Base-by-base conservation (phyloP, 139 green algal species). In the Tetraselmis chui region DNA sequence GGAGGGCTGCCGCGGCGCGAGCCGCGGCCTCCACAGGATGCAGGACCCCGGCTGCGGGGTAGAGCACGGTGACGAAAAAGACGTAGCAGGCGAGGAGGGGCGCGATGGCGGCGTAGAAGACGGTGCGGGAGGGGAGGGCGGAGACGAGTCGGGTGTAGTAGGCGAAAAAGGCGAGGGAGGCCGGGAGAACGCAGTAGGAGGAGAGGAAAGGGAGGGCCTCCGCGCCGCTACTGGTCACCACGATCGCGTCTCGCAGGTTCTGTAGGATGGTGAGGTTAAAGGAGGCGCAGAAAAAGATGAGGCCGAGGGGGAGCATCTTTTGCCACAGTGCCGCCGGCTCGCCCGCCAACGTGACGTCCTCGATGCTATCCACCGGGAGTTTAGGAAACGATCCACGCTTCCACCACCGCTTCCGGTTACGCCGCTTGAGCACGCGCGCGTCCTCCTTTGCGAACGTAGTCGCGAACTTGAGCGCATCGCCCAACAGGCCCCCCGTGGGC, bases 191-290 rank as follows among this genome's bases (percentile, higher is more conserved):
- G 1, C 87, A 87, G 78, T 91, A 92, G 1, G 92, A 91, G 22
- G 90, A 86, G 18, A 97, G 86, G 83, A 94, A 96, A 5, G 94
- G 94, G 82, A 97, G 88, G n/a, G 88, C 90, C 87, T 97, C 94
- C 1, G 94, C 94, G 1, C 94, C 94, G 1, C 89, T 85, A 11
- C 85, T 89, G 0, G 91, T 94, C 59, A 97, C 92, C 81, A 97
- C 89, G 31, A 97, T 92, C 1, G 91, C 87, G 67, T 97, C 93
- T 77, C 95, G 95, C 77, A 96, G 80, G 81, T 89, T 94, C 79
- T 89, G 84, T 58, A 95, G 81, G 75, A 96, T 91, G 79, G 92
- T 94, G 32, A 95, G 89, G 87, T 95, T 95, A 88, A 94, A 96
- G 76, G 84, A 90, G 2, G 92, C 91, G 59, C 85, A 91, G 84